These are phyloP conservation scores for Candolleomyces eurysporus DNA, from an alignment of 768 basidiomycete species.

Conservation along the genomic window DNA sequence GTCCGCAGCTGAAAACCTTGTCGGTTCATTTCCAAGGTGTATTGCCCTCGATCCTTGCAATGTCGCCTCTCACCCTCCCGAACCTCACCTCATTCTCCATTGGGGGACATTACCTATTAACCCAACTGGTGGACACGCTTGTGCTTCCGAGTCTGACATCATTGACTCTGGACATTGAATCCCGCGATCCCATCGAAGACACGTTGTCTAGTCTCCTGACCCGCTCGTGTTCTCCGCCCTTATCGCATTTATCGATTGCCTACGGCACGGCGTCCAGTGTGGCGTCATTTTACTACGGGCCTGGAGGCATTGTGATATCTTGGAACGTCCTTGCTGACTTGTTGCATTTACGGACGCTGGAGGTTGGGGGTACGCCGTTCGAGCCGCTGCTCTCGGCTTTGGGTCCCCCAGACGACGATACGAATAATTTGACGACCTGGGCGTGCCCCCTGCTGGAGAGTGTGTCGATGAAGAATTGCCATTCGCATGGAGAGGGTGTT, in stretches of 20 bases:
- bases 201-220: slow-evolving; percentile 58
- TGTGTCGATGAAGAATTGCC: slow-evolving; percentile 63
- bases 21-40: slow-evolving; percentile 63
- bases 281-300: slow-evolving; percentile 55
- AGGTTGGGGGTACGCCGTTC: slow-evolving; percentile 62
- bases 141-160: slow-evolving; percentile 55
- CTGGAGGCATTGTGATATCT: slow-evolving; percentile 55
- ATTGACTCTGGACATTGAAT: slow-evolving; percentile 68
- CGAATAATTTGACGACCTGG: slow-evolving; percentile 44
- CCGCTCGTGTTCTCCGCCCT: slow-evolving; percentile 56
- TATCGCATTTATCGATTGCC: slow-evolving; percentile 61
- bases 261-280: slow-evolving; percentile 42
- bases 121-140: slow-evolving; percentile 59
- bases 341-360: slow-evolving; percentile 53
- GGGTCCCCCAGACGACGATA: slow-evolving; percentile 59
- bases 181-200: slow-evolving; percentile 74
- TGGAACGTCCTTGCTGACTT: slow-evolving; percentile 65
- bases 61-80: slow-evolving; percentile 50
- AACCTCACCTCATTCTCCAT: slow-evolving; percentile 55
- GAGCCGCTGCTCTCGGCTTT: slow-evolving; percentile 63
- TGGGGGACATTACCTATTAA: slow-evolving; percentile 67
- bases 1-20: slow-evolving; percentile 54
- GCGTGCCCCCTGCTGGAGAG: slow-evolving; percentile 60
- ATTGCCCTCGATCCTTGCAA: slow-evolving; percentile 60
- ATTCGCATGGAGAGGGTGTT: slow-evolving; percentile 62